phyloP scores from a whole-genome alignment of 2,329 filamentous ascomycete genomes.

The Aspergillus sp. region DNA sequence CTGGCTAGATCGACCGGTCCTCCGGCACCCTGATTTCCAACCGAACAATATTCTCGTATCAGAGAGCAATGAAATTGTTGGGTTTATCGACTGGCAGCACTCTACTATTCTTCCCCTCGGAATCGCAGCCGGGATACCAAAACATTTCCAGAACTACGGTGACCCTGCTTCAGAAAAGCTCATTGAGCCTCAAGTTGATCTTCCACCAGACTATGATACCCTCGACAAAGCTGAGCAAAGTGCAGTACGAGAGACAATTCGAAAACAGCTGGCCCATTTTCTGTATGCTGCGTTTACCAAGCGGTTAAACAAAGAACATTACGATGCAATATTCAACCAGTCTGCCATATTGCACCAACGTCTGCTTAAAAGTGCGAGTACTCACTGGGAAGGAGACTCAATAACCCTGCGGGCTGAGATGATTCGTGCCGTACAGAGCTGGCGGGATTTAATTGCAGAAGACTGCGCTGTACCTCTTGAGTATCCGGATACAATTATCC shows the following conservation, averaged over 20 bases:
- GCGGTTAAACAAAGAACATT: slow-evolving; percentile 19
- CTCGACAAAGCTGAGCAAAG: slow-evolving; percentile 7
- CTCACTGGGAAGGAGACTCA: slow-evolving; percentile 28
- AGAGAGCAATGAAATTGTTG: slow-evolving; percentile 31
- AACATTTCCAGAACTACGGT: slow-evolving; percentile 41
- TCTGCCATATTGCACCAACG: slow-evolving; percentile 16
- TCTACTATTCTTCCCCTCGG: slow-evolving; percentile 37
- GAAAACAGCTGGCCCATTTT: slow-evolving; percentile 21
- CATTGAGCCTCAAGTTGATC: slow-evolving; percentile 5
- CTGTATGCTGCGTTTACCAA: slow-evolving; percentile 22
- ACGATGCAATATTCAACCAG: slow-evolving; percentile 17
- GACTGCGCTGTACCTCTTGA: slow-evolving; percentile 6
- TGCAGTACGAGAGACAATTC: slow-evolving; percentile 9
- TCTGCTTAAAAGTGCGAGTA: slow-evolving; percentile 17
- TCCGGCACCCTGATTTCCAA: slow-evolving; percentile 28
- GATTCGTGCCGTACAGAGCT: slow-evolving; percentile 19
- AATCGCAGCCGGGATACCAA: slow-evolving; percentile 39
- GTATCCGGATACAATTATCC: slow-evolving; percentile 14
- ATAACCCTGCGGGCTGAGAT: slow-evolving; percentile 23
- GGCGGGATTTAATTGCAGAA: slow-evolving; percentile 3
- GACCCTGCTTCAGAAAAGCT: slow-evolving; percentile 23
- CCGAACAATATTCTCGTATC: slow-evolving; percentile 33
- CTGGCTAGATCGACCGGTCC: slow-evolving; percentile 15
- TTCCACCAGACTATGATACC: slow-evolving; percentile 16
- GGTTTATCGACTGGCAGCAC: slow-evolving; percentile 47